Conservation (phyloP, 2,329 filamentous ascomycete genomes). For the Knufia fluminis region DNA sequence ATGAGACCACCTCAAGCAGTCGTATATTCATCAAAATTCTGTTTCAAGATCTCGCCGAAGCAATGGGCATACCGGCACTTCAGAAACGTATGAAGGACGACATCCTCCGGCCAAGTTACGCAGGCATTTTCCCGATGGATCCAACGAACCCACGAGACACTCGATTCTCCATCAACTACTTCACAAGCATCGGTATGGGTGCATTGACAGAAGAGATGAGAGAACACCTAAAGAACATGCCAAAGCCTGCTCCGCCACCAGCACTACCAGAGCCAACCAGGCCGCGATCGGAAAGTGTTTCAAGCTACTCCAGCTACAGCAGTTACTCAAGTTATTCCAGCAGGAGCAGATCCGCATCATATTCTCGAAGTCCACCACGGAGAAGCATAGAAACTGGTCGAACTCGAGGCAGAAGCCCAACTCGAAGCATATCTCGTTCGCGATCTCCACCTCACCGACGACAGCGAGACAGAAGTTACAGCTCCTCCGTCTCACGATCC, state of each 20-base stretch:
- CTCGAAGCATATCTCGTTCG: constrained; percentile 22
- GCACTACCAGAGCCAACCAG: constrained; percentile 37
- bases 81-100: constrained; percentile 70
- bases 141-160: constrained; percentile 66
- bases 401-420: constrained; percentile 14
- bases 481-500: constrained; percentile 17
- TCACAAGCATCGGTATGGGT: constrained; percentile 96
- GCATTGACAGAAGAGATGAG: constrained; percentile 90
- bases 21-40: constrained; percentile 98
- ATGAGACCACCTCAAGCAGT: constrained; percentile 91
- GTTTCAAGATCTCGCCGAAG: constrained; percentile 83
- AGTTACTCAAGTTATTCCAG: constrained; percentile 47
- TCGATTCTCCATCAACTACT: constrained; percentile 98
- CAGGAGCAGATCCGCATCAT: constrained; percentile 20
- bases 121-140: constrained; percentile 82
- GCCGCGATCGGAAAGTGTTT: constrained; percentile 57
- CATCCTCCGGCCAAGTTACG: constrained; percentile 64
- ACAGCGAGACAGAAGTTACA: constrained; percentile 16
- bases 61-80: constrained; percentile 72
- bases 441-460: constrained; percentile 21
- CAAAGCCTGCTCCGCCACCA: constrained; percentile 69
- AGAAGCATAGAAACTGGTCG: constrained; percentile 26
- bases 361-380: constrained; percentile 22
- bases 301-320: constrained; percentile 65
- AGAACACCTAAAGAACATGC: constrained; percentile 78